A percentile compares a stretch with the other conserved stretches of the same genome.
Conservation (phyloP, 805 yeast species). For the Ogataea saltuana region DNA sequence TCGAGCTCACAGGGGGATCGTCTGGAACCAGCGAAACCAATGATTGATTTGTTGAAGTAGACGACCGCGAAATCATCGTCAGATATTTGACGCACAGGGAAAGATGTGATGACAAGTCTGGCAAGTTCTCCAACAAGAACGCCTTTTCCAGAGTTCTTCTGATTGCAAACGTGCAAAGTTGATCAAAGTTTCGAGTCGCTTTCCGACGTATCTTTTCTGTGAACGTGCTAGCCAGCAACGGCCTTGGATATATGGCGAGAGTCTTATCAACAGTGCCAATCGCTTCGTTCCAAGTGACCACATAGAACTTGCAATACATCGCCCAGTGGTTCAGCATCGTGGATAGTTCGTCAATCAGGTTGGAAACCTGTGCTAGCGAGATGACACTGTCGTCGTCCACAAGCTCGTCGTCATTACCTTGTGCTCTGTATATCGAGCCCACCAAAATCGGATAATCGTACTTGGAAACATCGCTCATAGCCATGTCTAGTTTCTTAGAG, state of each 20-base stretch:
- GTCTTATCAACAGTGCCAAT: constrained; percentile 25
- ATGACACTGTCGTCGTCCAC: constrained; percentile 29
- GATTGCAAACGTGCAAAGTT: constrained; percentile 63
- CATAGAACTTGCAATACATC: constrained; percentile 70
- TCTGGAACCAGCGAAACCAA: constrained; percentile 42
- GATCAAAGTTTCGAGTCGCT: constrained; percentile 63
- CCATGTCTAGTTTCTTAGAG: constrained; percentile 56
- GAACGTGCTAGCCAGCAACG: constrained; percentile 56
- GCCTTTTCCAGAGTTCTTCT: constrained; percentile 82
- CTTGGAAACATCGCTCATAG: constrained; percentile 52
- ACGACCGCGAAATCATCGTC: constrained; percentile 22
- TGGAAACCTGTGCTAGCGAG: constrained; percentile 67
- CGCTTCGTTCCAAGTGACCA: constrained; percentile 63
- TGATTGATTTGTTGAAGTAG: constrained; percentile 21
- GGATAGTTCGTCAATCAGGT: constrained; percentile 66
- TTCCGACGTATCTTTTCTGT: constrained; percentile 53
- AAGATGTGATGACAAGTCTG: constrained; percentile 47
- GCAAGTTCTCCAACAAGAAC: constrained; percentile 74
- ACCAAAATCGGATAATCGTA: constrained; percentile 55
- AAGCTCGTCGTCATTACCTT: constrained; percentile 27
- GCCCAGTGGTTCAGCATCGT: constrained; percentile 85
- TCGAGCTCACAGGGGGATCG: constrained; percentile 73
- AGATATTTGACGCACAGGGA: constrained; percentile 32
- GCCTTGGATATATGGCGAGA: constrained; percentile 46
- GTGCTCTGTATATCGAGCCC: constrained; percentile 33